Evolutionary conservation across 257 asterid species (phyloP).

Genomic region (Lycium ferocissimum): DNA sequence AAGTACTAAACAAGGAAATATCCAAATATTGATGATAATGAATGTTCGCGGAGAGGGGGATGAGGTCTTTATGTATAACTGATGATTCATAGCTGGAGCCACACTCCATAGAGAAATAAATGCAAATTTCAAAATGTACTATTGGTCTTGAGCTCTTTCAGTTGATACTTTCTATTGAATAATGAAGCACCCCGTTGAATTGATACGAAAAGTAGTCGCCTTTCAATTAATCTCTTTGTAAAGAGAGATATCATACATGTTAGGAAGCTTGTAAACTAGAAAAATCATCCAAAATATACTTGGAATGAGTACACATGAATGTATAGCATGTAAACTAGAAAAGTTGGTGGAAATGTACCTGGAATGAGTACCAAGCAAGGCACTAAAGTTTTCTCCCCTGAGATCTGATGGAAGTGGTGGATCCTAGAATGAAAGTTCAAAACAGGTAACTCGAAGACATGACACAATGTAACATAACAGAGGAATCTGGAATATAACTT

Average conservation of each 20-base stretch:
- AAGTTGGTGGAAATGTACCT: constrained; percentile 56
- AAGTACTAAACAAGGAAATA: constrained; percentile 15
- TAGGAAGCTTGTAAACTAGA: background rate
- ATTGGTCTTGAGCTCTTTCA: background rate
- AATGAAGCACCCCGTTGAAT: constrained; percentile 12
- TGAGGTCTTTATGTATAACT: background rate
- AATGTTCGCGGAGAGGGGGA: background rate
- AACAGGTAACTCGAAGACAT: constrained; percentile 38
- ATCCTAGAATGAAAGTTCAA: constrained; percentile 60
- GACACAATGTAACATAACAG: constrained; percentile 27
- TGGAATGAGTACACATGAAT: constrained; percentile 65
- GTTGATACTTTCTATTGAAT: background rate
- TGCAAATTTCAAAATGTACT: background rate
- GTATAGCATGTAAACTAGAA: constrained; percentile 31
- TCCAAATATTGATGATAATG: background rate
- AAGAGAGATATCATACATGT: background rate
- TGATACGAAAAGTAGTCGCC: background rate
- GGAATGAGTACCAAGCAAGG: constrained; percentile 91
- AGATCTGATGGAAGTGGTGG: constrained; percentile 90
- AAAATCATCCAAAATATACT: constrained; percentile 51
- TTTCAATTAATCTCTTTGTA: background rate
- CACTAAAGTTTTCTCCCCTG: constrained; percentile 74
- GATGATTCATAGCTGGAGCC: background rate
- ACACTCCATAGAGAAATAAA: background rate
- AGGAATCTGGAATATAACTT: background rate